Percentiles rank a stretch among this genome's conserved stretches.
These are phyloP conservation scores for Fonsecaea pedrosoi DNA, from an alignment of 2,329 filamentous ascomycete species.

Conservation along the genomic window DNA sequence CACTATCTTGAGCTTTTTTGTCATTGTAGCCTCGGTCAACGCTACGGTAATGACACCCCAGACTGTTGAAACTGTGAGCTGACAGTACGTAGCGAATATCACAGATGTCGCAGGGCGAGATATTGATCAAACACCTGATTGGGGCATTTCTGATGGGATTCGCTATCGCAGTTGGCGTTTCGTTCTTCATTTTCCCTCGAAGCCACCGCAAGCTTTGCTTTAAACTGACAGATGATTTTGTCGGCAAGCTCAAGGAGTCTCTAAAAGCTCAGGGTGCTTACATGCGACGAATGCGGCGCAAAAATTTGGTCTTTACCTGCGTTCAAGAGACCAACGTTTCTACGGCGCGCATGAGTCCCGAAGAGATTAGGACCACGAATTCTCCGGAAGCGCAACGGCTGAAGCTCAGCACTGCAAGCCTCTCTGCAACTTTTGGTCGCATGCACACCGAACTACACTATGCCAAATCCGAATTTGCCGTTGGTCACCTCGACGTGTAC, in stretches of 20 bases:
- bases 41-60: background rate
- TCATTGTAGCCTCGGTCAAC: slow-evolving; percentile 1
- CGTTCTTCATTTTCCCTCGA: slow-evolving; percentile 69
- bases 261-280: slow-evolving; percentile 3
- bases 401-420: slow-evolving; percentile 3
- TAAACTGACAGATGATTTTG: slow-evolving; percentile 56
- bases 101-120: background rate
- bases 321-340: slow-evolving; percentile 3
- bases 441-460: slow-evolving; percentile 13
- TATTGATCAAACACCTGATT: slow-evolving; percentile 5
- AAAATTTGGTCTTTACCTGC: background rate
- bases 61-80: background rate
- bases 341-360: background rate
- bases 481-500: slow-evolving; percentile 14
- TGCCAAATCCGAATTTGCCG: slow-evolving; percentile 12
- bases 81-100: background rate
- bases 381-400: background rate
- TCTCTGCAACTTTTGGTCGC: background rate
- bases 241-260: slow-evolving; percentile 2
- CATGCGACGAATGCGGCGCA: slow-evolving; percentile 2
- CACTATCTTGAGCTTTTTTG: slow-evolving; percentile 6
- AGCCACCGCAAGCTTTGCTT: slow-evolving; percentile 69
- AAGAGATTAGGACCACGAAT: background rate
- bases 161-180: slow-evolving; percentile 66
- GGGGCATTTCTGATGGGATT: slow-evolving; percentile 67